These are phyloP conservation scores for Parafenestella ontariensis DNA, from an alignment of 2,329 filamentous ascomycete genomes.

Conservation along the genomic window DNA sequence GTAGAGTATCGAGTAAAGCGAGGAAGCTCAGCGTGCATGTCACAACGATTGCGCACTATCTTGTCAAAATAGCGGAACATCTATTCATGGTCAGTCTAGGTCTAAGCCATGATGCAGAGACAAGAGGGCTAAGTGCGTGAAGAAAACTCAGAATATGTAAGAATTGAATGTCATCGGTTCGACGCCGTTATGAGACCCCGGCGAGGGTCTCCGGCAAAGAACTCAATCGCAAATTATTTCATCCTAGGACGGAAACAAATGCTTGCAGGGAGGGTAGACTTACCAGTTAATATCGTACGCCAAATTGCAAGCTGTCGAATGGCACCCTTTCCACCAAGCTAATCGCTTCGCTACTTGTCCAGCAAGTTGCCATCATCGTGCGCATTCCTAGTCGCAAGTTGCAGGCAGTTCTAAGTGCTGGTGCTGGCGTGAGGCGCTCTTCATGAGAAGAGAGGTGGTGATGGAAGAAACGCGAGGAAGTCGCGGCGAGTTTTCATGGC, in stretches of 20 bases:
- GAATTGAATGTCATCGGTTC: slow-evolving; percentile 87
- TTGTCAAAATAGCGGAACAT: background rate
- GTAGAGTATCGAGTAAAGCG: background rate
- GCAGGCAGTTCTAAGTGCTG: background rate
- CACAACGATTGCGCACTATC: background rate
- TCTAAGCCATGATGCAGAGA: background rate
- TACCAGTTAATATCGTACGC: slow-evolving; percentile 24
- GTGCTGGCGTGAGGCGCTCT: background rate
- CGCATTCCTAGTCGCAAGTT: background rate
- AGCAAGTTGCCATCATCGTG: background rate
- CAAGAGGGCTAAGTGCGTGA: background rate
- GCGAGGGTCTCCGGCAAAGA: slow-evolving; percentile 84
- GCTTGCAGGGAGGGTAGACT: slow-evolving; percentile 15
- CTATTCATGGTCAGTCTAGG: slow-evolving; percentile 17
- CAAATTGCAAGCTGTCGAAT: background rate
- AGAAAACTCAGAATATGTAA: slow-evolving; percentile 94
- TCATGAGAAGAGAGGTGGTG: slow-evolving; percentile 1
- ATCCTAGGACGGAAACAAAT: slow-evolving; percentile 65
- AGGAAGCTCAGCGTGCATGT: background rate
- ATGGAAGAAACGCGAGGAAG: slow-evolving; percentile 13
- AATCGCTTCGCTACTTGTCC: background rate
- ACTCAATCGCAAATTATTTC: slow-evolving; percentile 99
- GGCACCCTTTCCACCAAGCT: background rate
- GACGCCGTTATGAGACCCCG: slow-evolving; percentile 82
- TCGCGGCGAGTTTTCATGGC: slow-evolving; percentile 15